Evolutionary conservation across 352 stramenopile species (phyloP).

Genomic region (Pythium grandisporangium): DNA sequence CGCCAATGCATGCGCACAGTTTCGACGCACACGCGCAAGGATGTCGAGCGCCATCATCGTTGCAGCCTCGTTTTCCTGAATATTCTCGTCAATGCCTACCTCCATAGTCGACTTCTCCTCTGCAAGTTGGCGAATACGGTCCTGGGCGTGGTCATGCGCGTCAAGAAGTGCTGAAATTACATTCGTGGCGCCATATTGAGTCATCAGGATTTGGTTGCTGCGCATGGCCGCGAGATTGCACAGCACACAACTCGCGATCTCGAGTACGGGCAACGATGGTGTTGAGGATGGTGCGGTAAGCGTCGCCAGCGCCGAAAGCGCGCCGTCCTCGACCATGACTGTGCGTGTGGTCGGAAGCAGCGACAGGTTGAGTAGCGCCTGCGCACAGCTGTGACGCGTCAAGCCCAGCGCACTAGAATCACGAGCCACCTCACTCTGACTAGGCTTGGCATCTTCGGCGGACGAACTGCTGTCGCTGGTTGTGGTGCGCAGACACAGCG

Average conservation of each 20-base stretch:
- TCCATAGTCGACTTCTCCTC: no score
- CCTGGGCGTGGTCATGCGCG: conserved; percentile 6
- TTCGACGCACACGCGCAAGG: conserved; percentile 14
- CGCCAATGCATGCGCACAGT: conserved; percentile 43
- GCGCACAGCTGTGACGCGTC: conserved; percentile 19
- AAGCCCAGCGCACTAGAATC: not conserved
- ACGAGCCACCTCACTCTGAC: no score
- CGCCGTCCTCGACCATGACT: conserved; percentile 67
- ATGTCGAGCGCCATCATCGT: conserved; percentile 1
- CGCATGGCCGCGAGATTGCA: conserved; percentile 28
- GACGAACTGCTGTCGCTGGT: no score
- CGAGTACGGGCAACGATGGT: conserved; percentile 11
- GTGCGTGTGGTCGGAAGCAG: conserved; percentile 67
- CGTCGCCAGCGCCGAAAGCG: conserved; percentile 40
- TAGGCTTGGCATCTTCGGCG: no score
- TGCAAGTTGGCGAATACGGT: no score
- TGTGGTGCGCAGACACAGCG: no score
- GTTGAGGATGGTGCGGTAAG: conserved; percentile 22
- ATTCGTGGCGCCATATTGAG: conserved; percentile 19
- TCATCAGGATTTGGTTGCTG: conserved; percentile 28
- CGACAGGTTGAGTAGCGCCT: conserved; percentile 68
- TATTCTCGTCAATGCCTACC: no score
- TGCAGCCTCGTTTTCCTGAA: no score
- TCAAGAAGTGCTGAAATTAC: conserved; percentile 20
- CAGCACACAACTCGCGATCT: conserved; percentile 20